Evolutionary conservation across 2,329 filamentous ascomycete species (phyloP), one percentile per base, ranked within the genome.

Genomic region (Fusarium anguioides): DNA sequence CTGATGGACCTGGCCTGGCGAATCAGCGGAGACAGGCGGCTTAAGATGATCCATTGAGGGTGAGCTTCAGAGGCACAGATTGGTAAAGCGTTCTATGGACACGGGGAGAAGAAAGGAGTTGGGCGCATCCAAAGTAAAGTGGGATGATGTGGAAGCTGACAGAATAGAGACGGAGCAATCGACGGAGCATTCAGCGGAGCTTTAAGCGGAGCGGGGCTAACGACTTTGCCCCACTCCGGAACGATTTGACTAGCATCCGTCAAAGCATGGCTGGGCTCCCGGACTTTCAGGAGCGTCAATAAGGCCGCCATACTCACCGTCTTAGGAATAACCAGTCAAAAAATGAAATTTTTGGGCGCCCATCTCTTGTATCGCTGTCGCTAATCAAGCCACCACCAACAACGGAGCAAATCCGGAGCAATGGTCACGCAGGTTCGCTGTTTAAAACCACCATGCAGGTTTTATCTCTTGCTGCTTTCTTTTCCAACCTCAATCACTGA

Each of bases 201-300:
- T 35, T 33, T 31, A n/a, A 1, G 18, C 6, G 17, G n/a, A n/a
- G 5, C 21, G 24, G 12, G 35, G 17, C 15, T n/a, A n/a, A n/a
- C n/a, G n/a, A n/a, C n/a, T n/a, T n/a, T n/a, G n/a, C n/a, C n/a
- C n/a, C n/a, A n/a, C n/a, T n/a, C n/a, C n/a, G n/a, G n/a, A n/a
- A n/a, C n/a, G n/a, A n/a, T n/a, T n/a, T n/a, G n/a, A n/a, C n/a
- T n/a, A n/a, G n/a, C n/a, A n/a, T n/a, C n/a, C n/a, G n/a, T n/a
- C n/a, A n/a, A n/a, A n/a, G n/a, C n/a, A n/a, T n/a, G n/a, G n/a
- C n/a, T n/a, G n/a, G n/a, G n/a, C n/a, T n/a, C n/a, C n/a, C n/a
- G n/a, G n/a, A n/a, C n/a, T n/a, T n/a, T n/a, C n/a, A n/a, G n/a
- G 1, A 10, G 15, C 0, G 4, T 3, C 9, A 8, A 4, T 10